Evolutionary conservation across 2,329 filamentous ascomycete species (phyloP), one percentile per base, ranked within the genome.

Genomic region (Tolypocladium inflatum): DNA sequence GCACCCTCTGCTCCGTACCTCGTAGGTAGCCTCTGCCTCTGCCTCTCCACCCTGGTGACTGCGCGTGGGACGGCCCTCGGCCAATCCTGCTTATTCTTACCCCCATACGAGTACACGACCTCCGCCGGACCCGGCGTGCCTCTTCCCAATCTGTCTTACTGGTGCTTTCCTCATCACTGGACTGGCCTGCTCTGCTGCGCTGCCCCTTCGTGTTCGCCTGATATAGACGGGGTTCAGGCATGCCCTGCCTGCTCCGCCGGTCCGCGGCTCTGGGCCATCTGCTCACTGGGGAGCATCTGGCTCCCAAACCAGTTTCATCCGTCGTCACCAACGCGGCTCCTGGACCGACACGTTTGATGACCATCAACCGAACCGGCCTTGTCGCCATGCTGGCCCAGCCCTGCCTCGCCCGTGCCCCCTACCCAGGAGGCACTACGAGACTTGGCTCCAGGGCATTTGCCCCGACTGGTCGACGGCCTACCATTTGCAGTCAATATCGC

Each of bases 381-480:
- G 50, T 13, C 43, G 8, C 43, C 15, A 15, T 54, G 48, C 39
- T 48, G 23, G 56, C 11, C 39, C 56, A 38, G 50, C 39, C 26
- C 43, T 53, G 26, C 39, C 50, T 26, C 23, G 21, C 23, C 52
- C 45, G 45, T 30, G 56, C 50, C 56, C 56, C 54, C 39, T 54
- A 30, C 41, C 39, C 56, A 57, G 56, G 56, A 51, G 41, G 43
- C 54, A 43, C 42, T 51, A 33, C 57, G 21, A n/a, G 26, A 57
- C 48, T 39, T 57, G 55, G 48, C 55, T 57, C 26, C 54, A 55
- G 33, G 53, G 57, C 57, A 51, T 55, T 52, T 51, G 33, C 54
- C 57, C 57, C 57, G 57, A 58, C 57, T 58, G 57, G 57, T 50
- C 53, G 41, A 51, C 55, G 37, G 42, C 8, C 55, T 52, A 11